Conservation (phyloP, 352 stramenopile genomes). For the Globisporangium alternatum region DNA sequence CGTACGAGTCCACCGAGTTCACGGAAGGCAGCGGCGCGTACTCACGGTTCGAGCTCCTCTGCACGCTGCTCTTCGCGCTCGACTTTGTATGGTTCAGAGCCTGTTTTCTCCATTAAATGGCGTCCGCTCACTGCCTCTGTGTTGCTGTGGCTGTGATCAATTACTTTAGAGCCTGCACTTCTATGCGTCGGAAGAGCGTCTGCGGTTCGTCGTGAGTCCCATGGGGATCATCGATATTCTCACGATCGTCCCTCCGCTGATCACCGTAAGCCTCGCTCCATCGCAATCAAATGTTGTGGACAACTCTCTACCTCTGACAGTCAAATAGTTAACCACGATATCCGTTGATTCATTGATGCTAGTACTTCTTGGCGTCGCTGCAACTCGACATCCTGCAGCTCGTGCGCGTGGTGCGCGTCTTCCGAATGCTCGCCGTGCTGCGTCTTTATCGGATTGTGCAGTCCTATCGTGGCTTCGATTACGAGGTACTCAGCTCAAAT, state of each 20-base stretch:
- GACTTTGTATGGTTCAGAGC: constrained; percentile 35
- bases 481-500: constrained; percentile 25
- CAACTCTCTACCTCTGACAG: background rate
- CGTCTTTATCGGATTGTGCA: constrained; percentile 57
- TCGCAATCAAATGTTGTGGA: background rate
- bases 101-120: too few species aligned
- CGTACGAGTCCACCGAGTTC: constrained; percentile 25
- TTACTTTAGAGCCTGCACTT: constrained; percentile 30
- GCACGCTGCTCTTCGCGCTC: constrained; percentile 42
- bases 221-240: constrained; percentile 57
- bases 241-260: constrained; percentile 46
- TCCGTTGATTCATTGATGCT: constrained; percentile 5
- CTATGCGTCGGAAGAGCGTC: constrained; percentile 34
- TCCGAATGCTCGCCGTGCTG: constrained; percentile 52
- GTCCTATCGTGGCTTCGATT: constrained; percentile 56
- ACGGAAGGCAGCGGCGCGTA: constrained; percentile 8
- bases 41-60: constrained; percentile 29
- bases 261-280: constrained; percentile 23
- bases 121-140: too few species aligned
- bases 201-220: constrained; percentile 43
- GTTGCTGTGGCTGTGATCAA: background rate
- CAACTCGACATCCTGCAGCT: constrained; percentile 39
- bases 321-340: background rate
- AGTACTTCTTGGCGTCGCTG: constrained; percentile 37
- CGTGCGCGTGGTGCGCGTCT: constrained; percentile 50